phyloP scores from a whole-genome alignment of 257 asterid genomes.

The Nemophila menziesii region DNA sequence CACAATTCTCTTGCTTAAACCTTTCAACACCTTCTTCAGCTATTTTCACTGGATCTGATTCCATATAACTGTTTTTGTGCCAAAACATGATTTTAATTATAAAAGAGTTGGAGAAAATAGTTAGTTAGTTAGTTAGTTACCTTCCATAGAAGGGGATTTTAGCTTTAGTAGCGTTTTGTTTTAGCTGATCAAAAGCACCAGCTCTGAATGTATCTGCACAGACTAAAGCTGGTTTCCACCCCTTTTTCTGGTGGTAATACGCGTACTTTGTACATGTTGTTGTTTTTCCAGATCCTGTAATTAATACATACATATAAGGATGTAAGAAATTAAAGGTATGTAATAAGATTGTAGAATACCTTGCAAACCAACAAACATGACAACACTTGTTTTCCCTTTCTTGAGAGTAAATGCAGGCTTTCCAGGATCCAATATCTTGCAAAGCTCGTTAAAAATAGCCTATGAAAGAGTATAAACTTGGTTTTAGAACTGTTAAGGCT shows the following conservation, averaged over 20 bases:
- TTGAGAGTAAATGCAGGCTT: slow-evolving; percentile 76
- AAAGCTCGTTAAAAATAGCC: slow-evolving; percentile 88
- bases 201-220: slow-evolving; percentile 96
- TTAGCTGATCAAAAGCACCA: slow-evolving; percentile 95
- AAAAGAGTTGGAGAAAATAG: background rate
- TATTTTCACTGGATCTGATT: slow-evolving; percentile 95
- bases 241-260: slow-evolving; percentile 78
- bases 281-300: slow-evolving; percentile 77
- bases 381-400: slow-evolving; percentile 71
- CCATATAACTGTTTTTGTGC: slow-evolving; percentile 72
- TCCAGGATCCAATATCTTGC: slow-evolving; percentile 96
- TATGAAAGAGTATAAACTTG: slow-evolving; percentile 17
- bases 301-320: background rate
- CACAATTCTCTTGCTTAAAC: slow-evolving; percentile 83
- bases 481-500: no score
- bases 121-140: slow-evolving; percentile 16
- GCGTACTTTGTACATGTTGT: slow-evolving; percentile 91
- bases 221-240: slow-evolving; percentile 85
- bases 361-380: slow-evolving; percentile 98
- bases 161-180: slow-evolving; percentile 95
- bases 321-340: background rate
- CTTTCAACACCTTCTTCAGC: slow-evolving; percentile 94
- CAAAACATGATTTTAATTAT: background rate
- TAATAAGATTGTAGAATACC: slow-evolving; percentile 25
- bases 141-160: slow-evolving; percentile 94